Percentiles rank a stretch among this genome's conserved stretches.
These are phyloP conservation scores for Solanum stenotomum DNA, from an alignment of 257 asterid genomes.

Conservation along the genomic window DNA sequence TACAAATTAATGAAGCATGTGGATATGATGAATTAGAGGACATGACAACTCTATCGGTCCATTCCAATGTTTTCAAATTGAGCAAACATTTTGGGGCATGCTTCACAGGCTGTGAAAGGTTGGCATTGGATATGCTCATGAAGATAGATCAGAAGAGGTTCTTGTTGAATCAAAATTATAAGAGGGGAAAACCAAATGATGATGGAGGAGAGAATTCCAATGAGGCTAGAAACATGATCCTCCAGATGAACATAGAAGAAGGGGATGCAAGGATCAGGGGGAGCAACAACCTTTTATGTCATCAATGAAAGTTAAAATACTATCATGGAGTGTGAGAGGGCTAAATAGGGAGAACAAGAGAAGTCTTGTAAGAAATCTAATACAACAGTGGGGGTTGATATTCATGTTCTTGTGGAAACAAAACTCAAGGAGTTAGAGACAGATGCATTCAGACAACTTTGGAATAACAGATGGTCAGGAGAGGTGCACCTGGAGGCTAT, in stretches of 20 bases:
- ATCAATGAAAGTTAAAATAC: neutral
- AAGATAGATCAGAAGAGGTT: neutral
- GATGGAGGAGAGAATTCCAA: neutral
- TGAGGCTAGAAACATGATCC: neutral
- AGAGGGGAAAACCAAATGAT: neutral
- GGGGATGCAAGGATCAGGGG: neutral
- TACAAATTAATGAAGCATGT: neutral
- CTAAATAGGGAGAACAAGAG: neutral
- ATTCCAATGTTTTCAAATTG: neutral
- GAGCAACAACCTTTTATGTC: neutral
- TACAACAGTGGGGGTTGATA: neutral
- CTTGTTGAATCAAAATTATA: neutral
- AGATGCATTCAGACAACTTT: neutral
- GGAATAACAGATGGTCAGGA: neutral
- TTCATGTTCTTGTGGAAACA: neutral
- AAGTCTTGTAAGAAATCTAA: neutral
- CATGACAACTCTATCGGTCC: neutral
- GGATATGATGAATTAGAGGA: neutral
- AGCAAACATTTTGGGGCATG: neutral
- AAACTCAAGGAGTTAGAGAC: neutral
- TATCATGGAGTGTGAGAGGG: neutral
- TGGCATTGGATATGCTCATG: neutral
- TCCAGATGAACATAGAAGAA: neutral
- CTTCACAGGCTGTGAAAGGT: neutral
- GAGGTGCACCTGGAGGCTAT: neutral